Percentiles rank a stretch among this genome's conserved stretches.
These are phyloP conservation scores for Rhodotorula glutinis DNA, from an alignment of 1,284 basidiomycete genomes.

Conservation along the genomic window DNA sequence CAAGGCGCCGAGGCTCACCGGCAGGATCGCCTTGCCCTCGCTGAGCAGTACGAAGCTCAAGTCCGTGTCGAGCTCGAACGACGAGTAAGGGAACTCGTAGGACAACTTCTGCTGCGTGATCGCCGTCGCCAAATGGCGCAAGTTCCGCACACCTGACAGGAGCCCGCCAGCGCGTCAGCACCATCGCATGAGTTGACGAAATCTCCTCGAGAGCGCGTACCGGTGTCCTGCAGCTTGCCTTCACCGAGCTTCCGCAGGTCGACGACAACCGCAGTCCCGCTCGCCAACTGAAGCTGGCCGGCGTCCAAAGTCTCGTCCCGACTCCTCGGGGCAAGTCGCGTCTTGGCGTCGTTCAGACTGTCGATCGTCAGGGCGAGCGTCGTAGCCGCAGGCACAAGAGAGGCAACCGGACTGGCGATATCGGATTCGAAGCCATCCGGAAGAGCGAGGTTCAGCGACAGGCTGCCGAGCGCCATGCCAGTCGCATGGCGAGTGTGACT, in stretches of 20 bases:
- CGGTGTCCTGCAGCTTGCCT: constrained; percentile 41
- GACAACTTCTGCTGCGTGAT: constrained; percentile 67
- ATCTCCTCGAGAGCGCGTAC: constrained; percentile 11
- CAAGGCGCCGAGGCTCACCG: constrained; percentile 44
- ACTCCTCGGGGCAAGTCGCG: constrained; percentile 57
- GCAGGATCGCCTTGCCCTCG: constrained; percentile 57
- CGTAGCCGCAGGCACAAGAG: constrained; percentile 57
- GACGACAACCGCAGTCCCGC: constrained; percentile 61
- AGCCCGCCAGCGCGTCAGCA: background rate
- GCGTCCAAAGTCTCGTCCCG: constrained; percentile 70
- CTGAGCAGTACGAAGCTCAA: constrained; percentile 63
- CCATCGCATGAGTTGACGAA: background rate
- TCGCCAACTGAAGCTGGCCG: constrained; percentile 69
- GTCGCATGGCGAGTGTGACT: constrained; percentile 65
- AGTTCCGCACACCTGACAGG: constrained; percentile 62
- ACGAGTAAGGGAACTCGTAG: constrained; percentile 75
- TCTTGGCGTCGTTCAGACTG: constrained; percentile 56
- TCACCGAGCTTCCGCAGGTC: constrained; percentile 49
- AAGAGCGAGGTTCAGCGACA: constrained; percentile 61
- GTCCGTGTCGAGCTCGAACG: constrained; percentile 71
- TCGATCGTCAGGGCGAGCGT: constrained; percentile 51
- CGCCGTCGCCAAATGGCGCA: constrained; percentile 65
- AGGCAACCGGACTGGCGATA: constrained; percentile 55
- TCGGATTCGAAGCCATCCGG: constrained; percentile 55
- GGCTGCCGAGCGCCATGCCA: constrained; percentile 64